phyloP scores from a whole-genome alignment of 768 basidiomycete species.

The Cystofilobasidium capitatum region DNA sequence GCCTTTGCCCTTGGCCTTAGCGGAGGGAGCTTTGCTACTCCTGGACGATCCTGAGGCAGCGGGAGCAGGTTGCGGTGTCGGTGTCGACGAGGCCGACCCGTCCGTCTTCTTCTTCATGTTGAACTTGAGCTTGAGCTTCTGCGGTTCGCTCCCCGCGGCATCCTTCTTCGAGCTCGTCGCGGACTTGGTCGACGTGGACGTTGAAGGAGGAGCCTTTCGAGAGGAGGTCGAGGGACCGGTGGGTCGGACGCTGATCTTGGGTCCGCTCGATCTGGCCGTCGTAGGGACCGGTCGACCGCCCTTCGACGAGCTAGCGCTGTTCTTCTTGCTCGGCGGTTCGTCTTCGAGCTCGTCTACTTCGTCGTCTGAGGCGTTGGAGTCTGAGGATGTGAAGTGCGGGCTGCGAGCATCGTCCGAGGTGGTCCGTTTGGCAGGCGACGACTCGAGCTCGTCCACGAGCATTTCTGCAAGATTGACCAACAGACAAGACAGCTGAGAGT shows the following conservation, averaged over 20 bases:
- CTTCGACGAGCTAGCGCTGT: not conserved
- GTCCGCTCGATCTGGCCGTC: too few species aligned
- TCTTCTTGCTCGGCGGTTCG: too few species aligned
- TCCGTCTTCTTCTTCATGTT: slow-evolving; percentile 6
- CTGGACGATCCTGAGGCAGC: not conserved
- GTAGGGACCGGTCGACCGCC: too few species aligned
- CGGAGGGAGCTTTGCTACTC: not conserved
- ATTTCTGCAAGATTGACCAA: not conserved
- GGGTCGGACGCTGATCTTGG: too few species aligned
- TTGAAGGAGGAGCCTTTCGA: not conserved
- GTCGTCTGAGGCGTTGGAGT: not conserved
- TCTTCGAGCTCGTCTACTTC: not conserved
- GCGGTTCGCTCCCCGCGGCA: not conserved
- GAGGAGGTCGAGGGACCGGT: too few species aligned
- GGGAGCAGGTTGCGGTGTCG: not conserved
- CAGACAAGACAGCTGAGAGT: not conserved
- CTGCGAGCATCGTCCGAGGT: not conserved
- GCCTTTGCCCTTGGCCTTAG: not conserved
- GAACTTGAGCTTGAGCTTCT: slow-evolving; percentile 21
- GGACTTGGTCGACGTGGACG: not conserved
- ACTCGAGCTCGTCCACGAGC: slow-evolving; percentile 2
- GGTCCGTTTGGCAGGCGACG: not conserved
- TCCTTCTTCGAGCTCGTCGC: not conserved
- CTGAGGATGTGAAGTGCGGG: not conserved
- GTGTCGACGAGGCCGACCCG: not conserved